Base-by-base conservation (phyloP, 371 early-diverging fungal genomes). In the Rhizomucor miehei region DNA sequence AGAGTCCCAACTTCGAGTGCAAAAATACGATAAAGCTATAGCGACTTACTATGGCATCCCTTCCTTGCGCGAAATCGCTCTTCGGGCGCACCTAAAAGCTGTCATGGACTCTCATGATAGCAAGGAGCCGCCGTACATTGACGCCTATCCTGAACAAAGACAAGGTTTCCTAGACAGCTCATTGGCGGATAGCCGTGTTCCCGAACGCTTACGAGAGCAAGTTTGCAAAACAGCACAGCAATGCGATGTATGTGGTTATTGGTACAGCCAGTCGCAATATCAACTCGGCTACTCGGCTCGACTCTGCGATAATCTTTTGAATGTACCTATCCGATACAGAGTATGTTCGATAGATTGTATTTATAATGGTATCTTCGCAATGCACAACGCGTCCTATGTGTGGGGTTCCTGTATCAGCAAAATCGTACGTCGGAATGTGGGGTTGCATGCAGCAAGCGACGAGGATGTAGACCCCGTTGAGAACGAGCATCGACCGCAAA, bases 291-390 rank as follows among this genome's bases (percentile, higher is more conserved):
- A 65, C 44, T 40, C 65, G 1, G 52, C 64, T 6, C 37, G 67
- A 0, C 25, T 75, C n/a, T 65, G 72, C 20, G 57, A 64, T 19
- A 57, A 61, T 23, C 58, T 67, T 6, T 12, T 61, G 1, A 54
- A 57, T 3, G 59, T 69, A 2, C 72, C 75, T 8, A 56, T 75
- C 9, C 59, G 72, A 23, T 69, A 58, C 19, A 48, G 36, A 0
- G 17, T 75, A 2, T 75, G 75, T 25, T 75, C 75, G 5, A 13
- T 52, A 9, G 35, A 56, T 4, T 75, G 75, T 49, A 56, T 60
- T 3, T 12, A 65, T 8, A 47, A 58, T 13, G 51, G 56, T 0
- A 24, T 67, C 6, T 20, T 52, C 13, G 48, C 48, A 14, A 12
- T 73, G 23, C 52, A 60, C 45, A 36, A 46, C 13, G 35, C 56